A percentile compares a stretch with the other conserved stretches of the same genome.
Conservation (phyloP, 2,329 filamentous ascomycete genomes). For the Leptographium galeiforme region DNA sequence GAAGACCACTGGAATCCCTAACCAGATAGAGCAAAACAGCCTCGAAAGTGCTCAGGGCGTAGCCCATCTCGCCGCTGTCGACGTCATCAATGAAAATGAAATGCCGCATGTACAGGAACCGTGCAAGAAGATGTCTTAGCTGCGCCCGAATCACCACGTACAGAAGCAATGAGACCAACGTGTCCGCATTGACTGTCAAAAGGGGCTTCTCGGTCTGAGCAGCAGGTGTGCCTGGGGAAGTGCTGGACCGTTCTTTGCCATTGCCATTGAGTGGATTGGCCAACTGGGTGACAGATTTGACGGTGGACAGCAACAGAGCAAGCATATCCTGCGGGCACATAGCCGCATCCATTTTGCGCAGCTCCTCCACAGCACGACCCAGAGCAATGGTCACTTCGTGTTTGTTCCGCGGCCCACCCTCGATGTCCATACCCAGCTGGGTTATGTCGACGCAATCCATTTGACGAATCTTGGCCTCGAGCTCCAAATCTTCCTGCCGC, state of each 20-base stretch:
- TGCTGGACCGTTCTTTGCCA: neutral
- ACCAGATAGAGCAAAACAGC: constrained; percentile 82
- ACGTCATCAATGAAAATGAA: constrained; percentile 98
- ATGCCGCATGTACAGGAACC: constrained; percentile 87
- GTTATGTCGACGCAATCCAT: constrained; percentile 93
- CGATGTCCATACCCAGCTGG: constrained; percentile 79
- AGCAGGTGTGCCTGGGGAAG: neutral
- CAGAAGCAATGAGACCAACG: constrained; percentile 78
- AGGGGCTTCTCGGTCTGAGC: constrained; percentile 35
- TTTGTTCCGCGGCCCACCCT: constrained; percentile 65
- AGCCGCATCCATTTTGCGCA: constrained; percentile 68
- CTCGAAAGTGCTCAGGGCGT: constrained; percentile 90
- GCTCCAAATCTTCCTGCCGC: constrained; percentile 67
- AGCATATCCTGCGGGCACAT: constrained; percentile 84
- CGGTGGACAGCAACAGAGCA: constrained; percentile 61
- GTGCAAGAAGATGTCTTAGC: constrained; percentile 73
- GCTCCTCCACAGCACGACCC: constrained; percentile 69
- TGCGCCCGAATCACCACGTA: constrained; percentile 88
- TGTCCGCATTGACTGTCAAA: constrained; percentile 67
- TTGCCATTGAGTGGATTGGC: constrained; percentile 31
- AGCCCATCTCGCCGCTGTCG: constrained; percentile 89
- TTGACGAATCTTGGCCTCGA: constrained; percentile 80
- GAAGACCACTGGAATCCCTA: constrained; percentile 66
- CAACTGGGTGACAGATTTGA: constrained; percentile 68
- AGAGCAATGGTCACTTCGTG: constrained; percentile 68